Conservation (phyloP, 139 green algal species). For the Mesostigma viride region DNA sequence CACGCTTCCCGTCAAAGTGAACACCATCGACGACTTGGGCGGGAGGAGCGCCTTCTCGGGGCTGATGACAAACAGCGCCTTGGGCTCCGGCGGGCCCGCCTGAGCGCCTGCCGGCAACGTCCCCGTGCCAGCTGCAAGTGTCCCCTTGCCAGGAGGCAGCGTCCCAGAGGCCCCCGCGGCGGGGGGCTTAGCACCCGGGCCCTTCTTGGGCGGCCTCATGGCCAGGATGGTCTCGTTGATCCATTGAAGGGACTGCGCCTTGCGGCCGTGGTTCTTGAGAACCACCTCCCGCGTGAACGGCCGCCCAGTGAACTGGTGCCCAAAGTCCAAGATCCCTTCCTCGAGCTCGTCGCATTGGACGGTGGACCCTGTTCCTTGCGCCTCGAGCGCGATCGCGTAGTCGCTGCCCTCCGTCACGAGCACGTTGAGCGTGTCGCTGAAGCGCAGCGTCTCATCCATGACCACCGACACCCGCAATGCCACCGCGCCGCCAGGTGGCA, state of each 20-base stretch:
- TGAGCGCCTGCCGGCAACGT: no score
- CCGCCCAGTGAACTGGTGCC: conserved; percentile 50
- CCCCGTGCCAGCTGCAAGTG: background rate
- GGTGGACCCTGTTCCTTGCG: conserved; percentile 47
- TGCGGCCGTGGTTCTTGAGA: conserved; percentile 50
- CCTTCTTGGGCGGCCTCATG: conserved; percentile 1
- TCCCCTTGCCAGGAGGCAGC: background rate
- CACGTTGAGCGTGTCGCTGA: conserved; percentile 60
- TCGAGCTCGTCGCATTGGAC: conserved; percentile 43
- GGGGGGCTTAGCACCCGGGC: background rate
- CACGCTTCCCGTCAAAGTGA: conserved; percentile 42
- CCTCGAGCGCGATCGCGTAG: conserved; percentile 44
- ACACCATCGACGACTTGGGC: conserved; percentile 39
- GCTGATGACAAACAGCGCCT: conserved; percentile 44
- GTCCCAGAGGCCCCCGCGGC: background rate
- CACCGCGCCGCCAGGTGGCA: conserved; percentile 36
- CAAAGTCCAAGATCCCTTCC: conserved; percentile 44
- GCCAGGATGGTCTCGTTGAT: conserved; percentile 27
- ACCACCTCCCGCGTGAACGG: conserved; percentile 43
- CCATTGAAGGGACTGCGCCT: conserved; percentile 42
- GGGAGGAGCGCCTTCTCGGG: conserved; percentile 39
- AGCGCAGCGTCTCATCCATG: conserved; percentile 43
- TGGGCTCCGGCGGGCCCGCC: conserved; percentile 32
- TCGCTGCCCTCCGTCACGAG: conserved; percentile 60
- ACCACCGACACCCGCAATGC: conserved; percentile 34